Base-by-base conservation (phyloP, 441 rosid species). In the Geranium incanum region DNA sequence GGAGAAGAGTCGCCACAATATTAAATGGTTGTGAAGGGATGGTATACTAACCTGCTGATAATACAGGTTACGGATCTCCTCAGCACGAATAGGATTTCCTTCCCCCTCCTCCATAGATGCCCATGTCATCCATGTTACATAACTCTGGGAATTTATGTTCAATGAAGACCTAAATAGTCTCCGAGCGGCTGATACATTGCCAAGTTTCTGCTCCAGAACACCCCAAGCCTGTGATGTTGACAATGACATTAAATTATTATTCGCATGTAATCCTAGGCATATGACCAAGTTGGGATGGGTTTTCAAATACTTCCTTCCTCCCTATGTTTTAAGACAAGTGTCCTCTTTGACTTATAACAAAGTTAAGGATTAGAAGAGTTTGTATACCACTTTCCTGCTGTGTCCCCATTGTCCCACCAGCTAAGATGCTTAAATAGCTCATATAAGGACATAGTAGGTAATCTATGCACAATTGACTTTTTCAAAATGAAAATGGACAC, bases 91-190 rank as follows among this genome's bases (percentile, higher is more conserved):
- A 3, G 89, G 60, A 69, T 94, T 91, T 69, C 97, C 99, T 79
- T 92, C 97, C 70, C 88, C 94, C 73, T 94, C 99, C 86, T 94
- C 99, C 74, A 94, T 71, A 68, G 87, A 74, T 75, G 97, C 99
- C 99, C 97, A 94, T 71, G 97, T 92, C 97, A 90, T 89, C 99
- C 99, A 94, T 71, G 99, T 92, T 68, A 94, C 79, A 67, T 87
- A 94, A 76, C 97, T 92, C 82, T 90, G 97, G 69, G 97, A 90
- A 79, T 90, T 89, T 66, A 92, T 81, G 77, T 85, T 85, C 66
- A 92, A 67, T 2, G 97, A 94, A 36, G 99, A 85, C 79, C 97
- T 82, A 60, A 90, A 90, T 66, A 94, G 78, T 84, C 97, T 84
- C 72, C 99, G 82, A 23, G 97, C 97, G 33, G 92, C 88, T 9